Conservation (phyloP, 805 yeast species). For the Cyberlindnera galapagoensis region DNA sequence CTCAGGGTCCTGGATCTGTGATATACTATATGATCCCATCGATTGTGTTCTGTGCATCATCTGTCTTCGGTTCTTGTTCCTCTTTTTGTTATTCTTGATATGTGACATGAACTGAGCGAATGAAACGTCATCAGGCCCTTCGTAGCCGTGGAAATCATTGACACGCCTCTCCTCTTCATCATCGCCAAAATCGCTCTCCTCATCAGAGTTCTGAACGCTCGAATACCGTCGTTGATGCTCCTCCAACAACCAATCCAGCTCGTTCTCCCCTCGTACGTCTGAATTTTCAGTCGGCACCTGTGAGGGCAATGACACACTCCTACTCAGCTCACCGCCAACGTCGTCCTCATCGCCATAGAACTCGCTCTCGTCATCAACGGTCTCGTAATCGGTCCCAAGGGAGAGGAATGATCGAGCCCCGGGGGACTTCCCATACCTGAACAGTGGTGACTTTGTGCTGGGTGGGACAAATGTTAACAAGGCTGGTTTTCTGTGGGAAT, state of each 20-base stretch:
- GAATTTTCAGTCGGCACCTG: conserved; percentile 28
- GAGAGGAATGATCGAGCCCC: conserved; percentile 33
- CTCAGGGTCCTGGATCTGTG: conserved; percentile 14
- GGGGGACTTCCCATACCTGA: conserved; percentile 27
- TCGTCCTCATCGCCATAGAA: conserved; percentile 23
- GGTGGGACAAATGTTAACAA: conserved; percentile 31
- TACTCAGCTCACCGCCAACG: conserved; percentile 31
- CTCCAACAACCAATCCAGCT: conserved; percentile 32
- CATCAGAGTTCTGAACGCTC: conserved; percentile 14
- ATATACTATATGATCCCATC: conserved; percentile 17
- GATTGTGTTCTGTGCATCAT: conserved; percentile 13
- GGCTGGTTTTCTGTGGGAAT: conserved; percentile 32
- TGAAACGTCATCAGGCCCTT: conserved; percentile 16
- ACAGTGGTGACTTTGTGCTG: conserved; percentile 35
- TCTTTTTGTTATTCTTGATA: conserved; percentile 16
- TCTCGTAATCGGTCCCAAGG: conserved; percentile 30
- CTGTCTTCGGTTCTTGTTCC: background rate
- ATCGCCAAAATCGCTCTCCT: conserved; percentile 16
- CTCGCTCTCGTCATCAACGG: conserved; percentile 23
- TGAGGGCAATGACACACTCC: conserved; percentile 36
- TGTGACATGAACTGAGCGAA: conserved; percentile 19
- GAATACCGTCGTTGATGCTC: conserved; percentile 35
- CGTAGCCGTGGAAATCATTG: conserved; percentile 20
- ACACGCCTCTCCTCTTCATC: conserved; percentile 10
- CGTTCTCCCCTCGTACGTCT: conserved; percentile 27